Conservation (phyloP, 257 asterid genomes). For the Voacanga thouarsii region DNA sequence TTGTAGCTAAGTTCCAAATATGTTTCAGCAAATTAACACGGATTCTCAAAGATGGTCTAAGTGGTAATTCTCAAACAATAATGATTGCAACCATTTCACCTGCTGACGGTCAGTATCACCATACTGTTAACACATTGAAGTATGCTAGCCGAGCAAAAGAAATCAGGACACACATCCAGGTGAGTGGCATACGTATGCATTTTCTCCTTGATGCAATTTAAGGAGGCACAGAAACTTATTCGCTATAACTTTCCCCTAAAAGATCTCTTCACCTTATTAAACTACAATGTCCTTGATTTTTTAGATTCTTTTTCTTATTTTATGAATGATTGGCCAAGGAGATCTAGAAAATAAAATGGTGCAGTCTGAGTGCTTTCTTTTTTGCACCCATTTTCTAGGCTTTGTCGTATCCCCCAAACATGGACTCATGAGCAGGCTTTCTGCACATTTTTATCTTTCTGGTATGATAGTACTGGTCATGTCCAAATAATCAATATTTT, state of each 20-base stretch:
- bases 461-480: not conserved
- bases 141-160: conserved; percentile 97
- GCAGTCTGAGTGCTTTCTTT: conserved; percentile 5
- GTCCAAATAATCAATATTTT: not conserved
- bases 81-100: conserved; percentile 95
- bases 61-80: conserved; percentile 95
- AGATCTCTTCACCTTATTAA: not conserved
- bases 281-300: not conserved
- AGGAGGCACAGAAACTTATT: not conserved
- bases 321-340: not conserved
- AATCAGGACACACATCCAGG: conserved; percentile 95
- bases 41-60: conserved; percentile 93
- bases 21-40: conserved; percentile 88
- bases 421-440: not conserved
- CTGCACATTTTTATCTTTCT: not conserved
- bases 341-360: not conserved
- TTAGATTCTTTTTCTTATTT: not conserved
- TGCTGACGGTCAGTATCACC: conserved; percentile 87
- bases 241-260: not conserved
- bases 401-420: not conserved
- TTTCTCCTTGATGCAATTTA: not conserved
- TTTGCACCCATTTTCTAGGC: not conserved
- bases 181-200: conserved; percentile 25
- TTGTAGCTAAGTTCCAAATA: conserved; percentile 25
- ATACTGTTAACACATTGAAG: conserved; percentile 86